phyloP scores from a whole-genome alignment of 2,329 filamentous ascomycete species.

The Aspergillus phoenicis region DNA sequence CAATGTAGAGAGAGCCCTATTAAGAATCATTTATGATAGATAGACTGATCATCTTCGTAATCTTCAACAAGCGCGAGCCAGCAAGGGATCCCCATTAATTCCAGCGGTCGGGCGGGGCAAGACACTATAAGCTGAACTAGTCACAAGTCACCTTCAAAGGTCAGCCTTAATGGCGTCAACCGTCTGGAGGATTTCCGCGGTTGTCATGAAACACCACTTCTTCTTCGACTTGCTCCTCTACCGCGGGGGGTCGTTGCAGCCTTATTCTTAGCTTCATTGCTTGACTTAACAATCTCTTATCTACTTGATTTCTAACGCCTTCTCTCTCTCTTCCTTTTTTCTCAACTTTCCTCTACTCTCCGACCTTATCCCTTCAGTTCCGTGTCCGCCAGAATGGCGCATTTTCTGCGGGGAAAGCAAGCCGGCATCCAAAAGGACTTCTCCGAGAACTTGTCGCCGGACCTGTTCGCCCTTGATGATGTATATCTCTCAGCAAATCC shows the following conservation, averaged over 20 bases:
- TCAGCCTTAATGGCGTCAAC: slow-evolving; percentile 2
- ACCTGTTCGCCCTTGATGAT: slow-evolving; percentile 81
- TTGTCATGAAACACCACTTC: not conserved
- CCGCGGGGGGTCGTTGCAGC: slow-evolving; percentile 20
- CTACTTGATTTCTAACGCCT: slow-evolving; percentile 22
- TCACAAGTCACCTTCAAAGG: slow-evolving; percentile 4
- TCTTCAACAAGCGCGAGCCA: not conserved
- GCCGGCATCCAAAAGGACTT: slow-evolving; percentile 89
- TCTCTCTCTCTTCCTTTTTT: slow-evolving; percentile 13
- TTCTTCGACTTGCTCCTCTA: not conserved
- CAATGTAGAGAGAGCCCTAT: not conserved
- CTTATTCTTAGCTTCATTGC: not conserved
- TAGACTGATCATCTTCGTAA: not conserved
- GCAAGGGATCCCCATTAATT: not conserved
- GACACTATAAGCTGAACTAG: slow-evolving; percentile 21
- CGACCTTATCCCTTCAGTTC: slow-evolving; percentile 12
- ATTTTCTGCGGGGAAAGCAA: slow-evolving; percentile 89
- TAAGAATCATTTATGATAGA: too few relatives aligned
- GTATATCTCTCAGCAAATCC: slow-evolving; percentile 47
- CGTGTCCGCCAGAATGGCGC: slow-evolving; percentile 63
- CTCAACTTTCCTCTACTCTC: slow-evolving; percentile 13
- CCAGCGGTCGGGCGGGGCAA: too few relatives aligned
- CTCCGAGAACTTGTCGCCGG: slow-evolving; percentile 75
- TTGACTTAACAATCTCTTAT: not conserved
- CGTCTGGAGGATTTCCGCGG: not conserved